Percentiles rank a stretch among this genome's conserved stretches.
Evolutionary conservation across 371 early-diverging fungal genomes (phyloP).

Genomic region (Enterocytospora artemiae): DNA sequence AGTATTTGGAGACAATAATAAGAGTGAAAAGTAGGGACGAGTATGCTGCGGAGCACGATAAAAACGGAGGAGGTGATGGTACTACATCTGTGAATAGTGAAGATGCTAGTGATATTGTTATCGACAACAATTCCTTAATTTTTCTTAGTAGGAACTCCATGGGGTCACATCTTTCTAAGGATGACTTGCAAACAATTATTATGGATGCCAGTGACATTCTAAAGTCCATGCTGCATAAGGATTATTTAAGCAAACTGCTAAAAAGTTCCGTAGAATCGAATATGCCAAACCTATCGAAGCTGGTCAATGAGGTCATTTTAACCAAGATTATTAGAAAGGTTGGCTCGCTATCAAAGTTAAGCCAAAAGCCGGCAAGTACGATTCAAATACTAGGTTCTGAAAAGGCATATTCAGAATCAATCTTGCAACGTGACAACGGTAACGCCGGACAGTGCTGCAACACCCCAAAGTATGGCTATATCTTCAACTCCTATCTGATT

Average conservation of each 20-base stretch:
- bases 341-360: constrained; percentile 74
- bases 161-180: constrained; percentile 78
- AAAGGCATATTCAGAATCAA: constrained; percentile 83
- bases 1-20: constrained; percentile 64
- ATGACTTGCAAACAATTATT: constrained; percentile 73
- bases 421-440: constrained; percentile 82
- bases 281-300: constrained; percentile 76
- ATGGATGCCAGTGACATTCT: constrained; percentile 71
- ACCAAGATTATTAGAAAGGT: constrained; percentile 78
- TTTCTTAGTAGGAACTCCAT: constrained; percentile 76
- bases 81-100: constrained; percentile 33
- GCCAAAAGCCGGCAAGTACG: constrained; percentile 80
- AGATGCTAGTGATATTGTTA: too few relatives aligned
- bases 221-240: constrained; percentile 70
- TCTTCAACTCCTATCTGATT: constrained; percentile 76
- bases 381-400: constrained; percentile 91
- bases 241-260: constrained; percentile 73
- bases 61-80: neutral
- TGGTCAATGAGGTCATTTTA: constrained; percentile 78
- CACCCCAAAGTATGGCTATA: constrained; percentile 88
- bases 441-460: too few relatives aligned
- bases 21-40: constrained; percentile 49
- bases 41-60: constrained; percentile 3
- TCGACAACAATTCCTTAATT: too few relatives aligned
- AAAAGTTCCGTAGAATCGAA: constrained; percentile 73